phyloP scores from a whole-genome alignment of 2,329 filamentous ascomycete genomes.

The Diaporthe humulicola region DNA sequence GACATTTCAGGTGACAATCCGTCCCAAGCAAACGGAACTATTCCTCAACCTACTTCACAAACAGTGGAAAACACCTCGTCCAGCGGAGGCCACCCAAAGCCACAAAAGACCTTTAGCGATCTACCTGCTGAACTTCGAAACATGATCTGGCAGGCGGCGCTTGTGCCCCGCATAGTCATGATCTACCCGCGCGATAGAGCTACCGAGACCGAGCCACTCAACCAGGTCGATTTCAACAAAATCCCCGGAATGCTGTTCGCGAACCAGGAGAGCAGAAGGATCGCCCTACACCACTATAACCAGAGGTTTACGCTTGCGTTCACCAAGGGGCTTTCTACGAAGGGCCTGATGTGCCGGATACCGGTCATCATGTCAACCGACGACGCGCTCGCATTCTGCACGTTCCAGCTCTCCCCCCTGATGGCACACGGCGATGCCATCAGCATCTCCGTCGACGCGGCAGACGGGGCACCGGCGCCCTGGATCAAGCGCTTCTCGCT shows the following conservation, averaged over 20 bases:
- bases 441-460: neutral
- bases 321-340: neutral
- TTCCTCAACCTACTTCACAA: no score
- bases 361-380: neutral
- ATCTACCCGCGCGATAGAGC: neutral
- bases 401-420: neutral
- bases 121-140: neutral
- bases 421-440: fast-evolving
- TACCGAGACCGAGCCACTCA: neutral
- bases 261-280: neutral
- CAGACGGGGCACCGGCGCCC: neutral
- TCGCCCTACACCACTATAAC: neutral
- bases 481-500: neutral
- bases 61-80: fast-evolving
- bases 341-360: neutral
- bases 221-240: neutral
- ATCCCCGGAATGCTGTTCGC: neutral
- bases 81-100: neutral
- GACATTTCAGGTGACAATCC: neutral
- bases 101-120: neutral
- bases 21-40: neutral
- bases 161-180: neutral
- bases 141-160: neutral
- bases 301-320: neutral
- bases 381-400: neutral